phyloP scores from a whole-genome alignment of 1,139 yeast species.

The Lodderomyces margitis region DNA sequence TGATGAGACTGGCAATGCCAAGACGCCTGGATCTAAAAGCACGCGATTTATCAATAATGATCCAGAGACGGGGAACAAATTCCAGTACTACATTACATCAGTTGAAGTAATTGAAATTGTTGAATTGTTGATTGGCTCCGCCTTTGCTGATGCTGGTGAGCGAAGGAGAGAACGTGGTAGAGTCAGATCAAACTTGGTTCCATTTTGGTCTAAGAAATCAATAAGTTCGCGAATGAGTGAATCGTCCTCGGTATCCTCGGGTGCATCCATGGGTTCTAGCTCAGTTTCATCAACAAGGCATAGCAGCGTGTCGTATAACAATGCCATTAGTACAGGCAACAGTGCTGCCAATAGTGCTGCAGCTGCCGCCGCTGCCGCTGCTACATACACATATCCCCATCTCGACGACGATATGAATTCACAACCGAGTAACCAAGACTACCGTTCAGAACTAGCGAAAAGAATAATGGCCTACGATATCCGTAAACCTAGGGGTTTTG shows the following conservation, averaged over 20 bases:
- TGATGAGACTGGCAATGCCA: slow-evolving; percentile 15
- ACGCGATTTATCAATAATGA: slow-evolving; percentile 14
- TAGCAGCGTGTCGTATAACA: neutral
- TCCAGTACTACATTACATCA: slow-evolving; percentile 57
- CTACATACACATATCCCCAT: slow-evolving; percentile 13
- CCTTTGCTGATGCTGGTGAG: slow-evolving; percentile 44
- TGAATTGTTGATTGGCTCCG: slow-evolving; percentile 55
- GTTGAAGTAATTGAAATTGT: slow-evolving; percentile 67
- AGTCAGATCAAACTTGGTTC: slow-evolving; percentile 61
- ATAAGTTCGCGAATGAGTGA: slow-evolving; percentile 50
- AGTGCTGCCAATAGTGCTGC: neutral
- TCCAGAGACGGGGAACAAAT: slow-evolving; percentile 18
- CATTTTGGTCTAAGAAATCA: slow-evolving; percentile 66
- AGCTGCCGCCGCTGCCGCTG: neutral
- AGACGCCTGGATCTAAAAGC: slow-evolving; percentile 2
- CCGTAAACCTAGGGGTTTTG: slow-evolving; percentile 66
- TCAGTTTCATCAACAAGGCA: neutral
- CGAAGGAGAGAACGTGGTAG: slow-evolving; percentile 62
- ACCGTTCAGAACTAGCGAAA: slow-evolving; percentile 55
- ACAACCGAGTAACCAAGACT: slow-evolving; percentile 35
- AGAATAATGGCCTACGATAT: slow-evolving; percentile 64
- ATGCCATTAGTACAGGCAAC: neutral
- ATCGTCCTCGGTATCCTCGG: slow-evolving; percentile 1
- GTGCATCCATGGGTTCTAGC: neutral
- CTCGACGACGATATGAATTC: neutral